Evolutionary conservation across 306 rosid species (phyloP).

Genomic region (Quercus alba): DNA sequence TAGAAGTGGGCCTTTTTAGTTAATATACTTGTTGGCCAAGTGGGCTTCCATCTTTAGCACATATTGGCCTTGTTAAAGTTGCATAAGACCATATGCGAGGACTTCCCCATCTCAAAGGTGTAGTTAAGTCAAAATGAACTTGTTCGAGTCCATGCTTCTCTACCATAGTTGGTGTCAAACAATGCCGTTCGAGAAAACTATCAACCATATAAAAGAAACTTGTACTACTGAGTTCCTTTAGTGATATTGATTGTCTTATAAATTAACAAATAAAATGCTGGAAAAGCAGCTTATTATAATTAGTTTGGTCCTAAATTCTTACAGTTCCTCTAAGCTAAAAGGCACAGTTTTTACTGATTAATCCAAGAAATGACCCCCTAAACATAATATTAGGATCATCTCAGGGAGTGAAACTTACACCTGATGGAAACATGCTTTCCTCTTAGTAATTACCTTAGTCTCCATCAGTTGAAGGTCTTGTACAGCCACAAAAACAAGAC

Average conservation of each 20-base stretch:
- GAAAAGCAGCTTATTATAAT: conserved; percentile 32
- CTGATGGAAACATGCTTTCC: conserved; percentile 25
- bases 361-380: conserved; percentile 30
- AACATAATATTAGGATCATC: conserved; percentile 28
- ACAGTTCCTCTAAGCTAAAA: conserved; percentile 11
- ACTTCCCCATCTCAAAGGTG: too few species aligned
- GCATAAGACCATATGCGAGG: too few species aligned
- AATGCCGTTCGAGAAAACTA: too few species aligned
- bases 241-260: neutral
- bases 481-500: conserved; percentile 63
- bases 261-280: neutral
- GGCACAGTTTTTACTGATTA: conserved; percentile 18
- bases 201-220: too few species aligned
- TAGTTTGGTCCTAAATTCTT: conserved; percentile 31
- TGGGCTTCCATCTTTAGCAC: too few species aligned
- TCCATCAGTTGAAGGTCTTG: conserved; percentile 60
- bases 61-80: too few species aligned
- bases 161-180: too few species aligned
- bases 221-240: neutral
- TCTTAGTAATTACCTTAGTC: conserved; percentile 39
- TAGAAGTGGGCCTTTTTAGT: too few species aligned
- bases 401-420: conserved; percentile 13
- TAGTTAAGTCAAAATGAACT: too few species aligned
- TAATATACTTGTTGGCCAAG: too few species aligned
- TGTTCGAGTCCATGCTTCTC: neutral